A percentile compares a stretch with the other conserved stretches of the same genome.
These are phyloP conservation scores for Grammothele lineata DNA, from an alignment of 768 basidiomycete genomes.

Conservation along the genomic window DNA sequence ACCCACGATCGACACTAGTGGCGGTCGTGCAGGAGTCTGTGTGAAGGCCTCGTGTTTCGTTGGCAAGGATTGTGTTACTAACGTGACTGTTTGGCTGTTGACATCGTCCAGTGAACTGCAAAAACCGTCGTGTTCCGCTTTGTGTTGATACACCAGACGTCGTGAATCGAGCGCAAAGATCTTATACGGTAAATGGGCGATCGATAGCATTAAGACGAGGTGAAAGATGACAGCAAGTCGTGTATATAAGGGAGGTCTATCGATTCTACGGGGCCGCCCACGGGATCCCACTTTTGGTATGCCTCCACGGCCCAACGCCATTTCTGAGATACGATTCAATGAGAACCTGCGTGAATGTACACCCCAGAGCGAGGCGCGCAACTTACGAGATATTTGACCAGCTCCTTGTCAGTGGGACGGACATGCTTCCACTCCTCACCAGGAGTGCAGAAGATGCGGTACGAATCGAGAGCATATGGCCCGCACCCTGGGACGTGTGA, in stretches of 20 bases:
- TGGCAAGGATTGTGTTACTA: no score
- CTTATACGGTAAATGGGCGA: no score
- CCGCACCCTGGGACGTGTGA: conserved; percentile 65
- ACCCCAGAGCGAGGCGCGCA: background rate
- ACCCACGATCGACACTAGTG: no score
- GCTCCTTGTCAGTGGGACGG: conserved; percentile 63
- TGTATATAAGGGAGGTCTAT: conserved; percentile 24
- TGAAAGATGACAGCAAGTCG: no score
- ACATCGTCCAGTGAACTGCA: no score
- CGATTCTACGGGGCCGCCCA: conserved; percentile 35
- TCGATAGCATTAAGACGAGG: no score
- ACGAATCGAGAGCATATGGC: conserved; percentile 70
- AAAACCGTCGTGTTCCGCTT: no score
- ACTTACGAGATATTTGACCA: conserved; percentile 61
- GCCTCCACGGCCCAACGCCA: conserved; percentile 71
- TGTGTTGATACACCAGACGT: no score
- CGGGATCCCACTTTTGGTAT: conserved; percentile 46
- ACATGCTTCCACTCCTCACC: conserved; percentile 59
- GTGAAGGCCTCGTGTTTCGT: no score
- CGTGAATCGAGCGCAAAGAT: no score
- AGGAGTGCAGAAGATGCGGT: conserved; percentile 58
- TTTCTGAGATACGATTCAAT: conserved; percentile 35
- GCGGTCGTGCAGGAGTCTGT: no score
- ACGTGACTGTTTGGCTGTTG: no score
- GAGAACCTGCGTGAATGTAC: background rate